Evolutionary conservation across 179 eudicot species (phyloP), one percentile per base, ranked within the genome.

Genomic region (Pouteria campechiana): DNA sequence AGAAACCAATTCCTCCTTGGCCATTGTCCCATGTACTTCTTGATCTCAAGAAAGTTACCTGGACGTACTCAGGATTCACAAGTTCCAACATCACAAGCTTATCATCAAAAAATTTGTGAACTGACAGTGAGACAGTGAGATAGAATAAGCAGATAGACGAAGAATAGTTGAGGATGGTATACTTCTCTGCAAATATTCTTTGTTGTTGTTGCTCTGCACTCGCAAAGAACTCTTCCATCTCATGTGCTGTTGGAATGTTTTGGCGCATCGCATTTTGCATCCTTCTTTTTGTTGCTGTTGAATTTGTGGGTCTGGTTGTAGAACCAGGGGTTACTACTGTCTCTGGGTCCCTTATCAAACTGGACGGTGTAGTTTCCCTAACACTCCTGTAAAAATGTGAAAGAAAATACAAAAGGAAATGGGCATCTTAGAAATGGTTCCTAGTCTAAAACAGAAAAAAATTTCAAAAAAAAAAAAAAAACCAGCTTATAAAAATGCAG

Each of bases 331-430:
- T 69, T 37, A 58, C 58, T 8, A 60, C 47, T 25, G 42, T 38
- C 49, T 74, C 83, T n/a, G 69, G 29, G 5, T 67, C 74, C 55
- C 76, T 75, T 18, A 75, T 73, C 52, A 69, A 59, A 72, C 78
- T 79, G 58, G 84, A 83, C 7, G 94, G 94, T 17, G 92, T 79
- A 74, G 71, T 83, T 70, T 87, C 96, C 37, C 94, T 73, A 22
- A 87, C 77, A 63, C 71, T 61, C 78, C 96, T 87, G 71, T 43
- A 28, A 44, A 46, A 12, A 44, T 19, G 17, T 21, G 23, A 37
- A 46, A 23, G 12, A 12, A 47, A 47, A 19, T 14, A 11, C 16
- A 6, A 20, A 22, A 14, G 29, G 3, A 11, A 7, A 13, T n/a
- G 14, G 14, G 2, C 18, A 11, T 8, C 29, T 34, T 21, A 13